Evolutionary conservation across 106 monocot species (phyloP).

Genomic region (Platanthera zijinensis): DNA sequence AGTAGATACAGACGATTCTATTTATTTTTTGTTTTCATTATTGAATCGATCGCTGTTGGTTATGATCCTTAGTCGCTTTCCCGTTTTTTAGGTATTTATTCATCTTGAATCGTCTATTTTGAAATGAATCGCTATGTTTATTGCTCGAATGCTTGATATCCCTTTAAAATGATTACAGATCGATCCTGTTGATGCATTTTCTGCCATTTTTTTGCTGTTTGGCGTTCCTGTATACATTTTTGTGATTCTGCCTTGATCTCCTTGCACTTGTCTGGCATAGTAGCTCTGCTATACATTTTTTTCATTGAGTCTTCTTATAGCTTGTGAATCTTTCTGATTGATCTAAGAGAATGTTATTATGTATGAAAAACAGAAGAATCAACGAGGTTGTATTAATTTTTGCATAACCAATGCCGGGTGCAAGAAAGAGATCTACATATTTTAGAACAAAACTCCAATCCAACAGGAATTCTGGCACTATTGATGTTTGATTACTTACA

Average conservation of each 20-base stretch:
- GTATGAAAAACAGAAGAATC: no score
- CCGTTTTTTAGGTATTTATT: neutral
- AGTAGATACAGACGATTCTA: neutral
- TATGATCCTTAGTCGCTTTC: neutral
- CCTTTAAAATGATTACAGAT: no score
- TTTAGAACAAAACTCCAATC: no score
- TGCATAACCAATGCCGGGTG: no score
- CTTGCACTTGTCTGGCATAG: neutral
- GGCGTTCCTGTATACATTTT: neutral
- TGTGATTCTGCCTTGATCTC: slow-evolving; percentile 1
- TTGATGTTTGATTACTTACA: no score
- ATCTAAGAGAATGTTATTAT: neutral
- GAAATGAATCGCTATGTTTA: neutral
- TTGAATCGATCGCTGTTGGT: neutral
- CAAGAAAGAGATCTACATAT: no score
- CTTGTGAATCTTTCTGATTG: neutral
- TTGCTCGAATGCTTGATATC: neutral
- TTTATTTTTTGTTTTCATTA: neutral
- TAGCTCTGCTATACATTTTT: neutral
- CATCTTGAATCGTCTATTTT: neutral
- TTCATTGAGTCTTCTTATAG: neutral
- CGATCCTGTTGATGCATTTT: neutral
- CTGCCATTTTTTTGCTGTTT: neutral
- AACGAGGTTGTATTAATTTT: no score
- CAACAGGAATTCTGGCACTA: no score